Percentiles rank a stretch among this genome's conserved stretches.
Conservation (phyloP, 208 protist genomes). For the Phytomonas francai region DNA sequence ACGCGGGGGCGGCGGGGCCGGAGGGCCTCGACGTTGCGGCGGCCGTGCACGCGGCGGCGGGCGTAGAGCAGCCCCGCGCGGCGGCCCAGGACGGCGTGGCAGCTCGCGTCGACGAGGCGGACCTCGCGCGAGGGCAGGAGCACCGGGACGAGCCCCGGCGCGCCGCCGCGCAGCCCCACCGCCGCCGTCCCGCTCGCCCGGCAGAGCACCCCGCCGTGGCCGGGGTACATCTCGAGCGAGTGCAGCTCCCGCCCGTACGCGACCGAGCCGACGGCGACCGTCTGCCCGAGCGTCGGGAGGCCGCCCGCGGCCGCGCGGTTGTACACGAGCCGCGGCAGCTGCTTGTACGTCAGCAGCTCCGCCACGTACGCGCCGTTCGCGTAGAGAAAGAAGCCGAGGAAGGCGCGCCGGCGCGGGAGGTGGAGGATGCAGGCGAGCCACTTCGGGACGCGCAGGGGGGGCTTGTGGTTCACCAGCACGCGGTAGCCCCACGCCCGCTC, state of each 20-base stretch:
- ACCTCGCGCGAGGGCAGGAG: constrained; percentile 89
- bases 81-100: constrained; percentile 82
- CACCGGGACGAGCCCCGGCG: constrained; percentile 83
- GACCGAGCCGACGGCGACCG: constrained; percentile 78
- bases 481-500: constrained; percentile 67
- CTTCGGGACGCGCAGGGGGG: constrained; percentile 85
- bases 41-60: constrained; percentile 72
- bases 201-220: constrained; percentile 77
- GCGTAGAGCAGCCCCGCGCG: constrained; percentile 88
- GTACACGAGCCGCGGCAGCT: constrained; percentile 86
- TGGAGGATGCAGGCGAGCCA: constrained; percentile 87
- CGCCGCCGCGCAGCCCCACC: constrained; percentile 77
- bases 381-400: constrained; percentile 89
- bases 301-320: constrained; percentile 83
- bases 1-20: constrained; percentile 79
- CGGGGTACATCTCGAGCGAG: constrained; percentile 89
- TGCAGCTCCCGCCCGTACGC: constrained; percentile 89
- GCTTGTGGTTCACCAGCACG: constrained; percentile 84
- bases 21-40: constrained; percentile 65
- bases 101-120: constrained; percentile 81
- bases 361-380: constrained; percentile 88
- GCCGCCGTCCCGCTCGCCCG: constrained; percentile 80
- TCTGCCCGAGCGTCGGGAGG: constrained; percentile 86
- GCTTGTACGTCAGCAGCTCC: constrained; percentile 89
- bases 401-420: constrained; percentile 65